These are phyloP conservation scores for Boletus coccyginus DNA, from an alignment of 768 basidiomycete species.

Conservation along the genomic window DNA sequence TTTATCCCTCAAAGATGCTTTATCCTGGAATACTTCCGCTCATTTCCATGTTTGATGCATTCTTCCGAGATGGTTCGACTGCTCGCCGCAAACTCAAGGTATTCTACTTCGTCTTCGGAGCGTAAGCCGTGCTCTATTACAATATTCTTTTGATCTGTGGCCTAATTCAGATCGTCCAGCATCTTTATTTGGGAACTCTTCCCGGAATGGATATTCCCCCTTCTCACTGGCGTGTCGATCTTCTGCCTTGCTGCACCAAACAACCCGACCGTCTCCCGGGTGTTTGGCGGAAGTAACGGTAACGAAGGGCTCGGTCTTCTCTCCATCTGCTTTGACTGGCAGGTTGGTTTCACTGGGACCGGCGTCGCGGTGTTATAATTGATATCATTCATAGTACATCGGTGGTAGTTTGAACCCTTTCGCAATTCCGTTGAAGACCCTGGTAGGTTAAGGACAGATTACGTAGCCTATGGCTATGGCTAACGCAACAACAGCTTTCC, in stretches of 20 bases:
- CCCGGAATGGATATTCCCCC: constrained; percentile 46
- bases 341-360: constrained; percentile 32
- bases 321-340: constrained; percentile 62
- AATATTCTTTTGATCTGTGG: neutral
- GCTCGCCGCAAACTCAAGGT: constrained; percentile 40
- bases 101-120: constrained; percentile 24
- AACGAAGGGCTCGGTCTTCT: constrained; percentile 64
- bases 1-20: constrained; percentile 48
- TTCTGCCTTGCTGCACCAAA: constrained; percentile 57
- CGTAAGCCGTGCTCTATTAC: constrained; percentile 32
- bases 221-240: constrained; percentile 59
- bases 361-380: neutral
- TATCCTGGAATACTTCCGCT: constrained; percentile 33
- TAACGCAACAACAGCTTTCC: constrained; percentile 33
- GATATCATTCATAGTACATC: constrained; percentile 19
- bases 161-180: constrained; percentile 15
- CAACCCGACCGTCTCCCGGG: constrained; percentile 46
- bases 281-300: constrained; percentile 61
- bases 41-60: constrained; percentile 28
- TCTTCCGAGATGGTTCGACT: constrained; percentile 41
- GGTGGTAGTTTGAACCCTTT: constrained; percentile 40
- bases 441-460: constrained; percentile 21
- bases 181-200: constrained; percentile 33
- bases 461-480: neutral
- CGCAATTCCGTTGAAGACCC: constrained; percentile 53